Base-by-base conservation (phyloP, 768 basidiomycete species). In the Auricularia heimuer region DNA sequence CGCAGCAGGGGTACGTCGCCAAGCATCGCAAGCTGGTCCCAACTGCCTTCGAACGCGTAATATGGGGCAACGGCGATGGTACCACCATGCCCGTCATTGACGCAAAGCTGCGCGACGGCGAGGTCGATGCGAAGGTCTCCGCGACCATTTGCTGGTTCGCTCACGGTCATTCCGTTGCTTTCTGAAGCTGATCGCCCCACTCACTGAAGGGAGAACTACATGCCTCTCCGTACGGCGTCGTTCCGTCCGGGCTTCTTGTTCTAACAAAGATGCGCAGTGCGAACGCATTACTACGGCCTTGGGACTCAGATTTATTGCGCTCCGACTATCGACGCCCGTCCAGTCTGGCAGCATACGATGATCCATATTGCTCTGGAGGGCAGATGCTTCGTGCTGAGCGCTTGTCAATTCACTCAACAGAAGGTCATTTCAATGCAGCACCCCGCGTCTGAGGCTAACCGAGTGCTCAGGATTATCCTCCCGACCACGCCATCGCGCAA, bases 21-120 rank as follows among this genome's bases (percentile, higher is more conserved):
- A 86, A 86, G 70, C 84, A 87, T 70, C 79, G 87, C 16, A 88
- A 88, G 74, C 69, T 88, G 29, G 75, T 85, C 69, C 87, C 87
- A 2, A 88, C 87, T 7, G 86, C 77, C 0, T 67, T 75, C 62
- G 87, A 88, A 69, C 75, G 85, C 33, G 70, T 85, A 14, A 79
- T 88, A 39, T 88, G 86, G 87, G 85, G 84, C 3, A 78, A 78
- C 65, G 86, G 86, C 1, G 80, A 85, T 65, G 81, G 79, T 8
- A 77, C 76, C 10, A 83, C 84, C 1, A 73, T 85, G 24, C 81
- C 83, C 14, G 81, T 85, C 3, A 33, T 82, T 62, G 73, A 78
- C 62, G 51, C 58, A 2, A 54, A 69, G 3, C 47, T 51, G 10
- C 63, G 56, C n/a, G 71, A 67, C 21, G 61, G 64, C 2, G 69